Conservation (phyloP, 441 rosid genomes). For the Pelargonium citronellum region DNA sequence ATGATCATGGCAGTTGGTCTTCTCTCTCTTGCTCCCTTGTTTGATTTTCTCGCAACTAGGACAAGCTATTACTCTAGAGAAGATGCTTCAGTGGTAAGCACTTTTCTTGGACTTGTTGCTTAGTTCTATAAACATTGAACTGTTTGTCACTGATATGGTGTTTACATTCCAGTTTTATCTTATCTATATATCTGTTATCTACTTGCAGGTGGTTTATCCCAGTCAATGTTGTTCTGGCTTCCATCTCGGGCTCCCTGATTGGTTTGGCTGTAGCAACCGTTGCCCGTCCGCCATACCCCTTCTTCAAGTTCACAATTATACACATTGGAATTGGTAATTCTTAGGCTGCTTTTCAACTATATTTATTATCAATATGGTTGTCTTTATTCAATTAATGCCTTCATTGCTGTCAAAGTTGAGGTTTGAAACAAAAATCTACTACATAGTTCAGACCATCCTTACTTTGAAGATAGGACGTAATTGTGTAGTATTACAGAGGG, state of each 20-base stretch:
- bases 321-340: constrained; percentile 75
- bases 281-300: constrained; percentile 83
- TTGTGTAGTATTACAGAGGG: neutral
- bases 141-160: neutral
- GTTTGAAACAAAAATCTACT: neutral
- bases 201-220: constrained; percentile 95
- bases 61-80: constrained; percentile 75
- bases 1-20: constrained; percentile 58
- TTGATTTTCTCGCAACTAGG: constrained; percentile 94
- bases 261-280: constrained; percentile 55
- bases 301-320: constrained; percentile 77
- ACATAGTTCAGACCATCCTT: neutral
- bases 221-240: constrained; percentile 57
- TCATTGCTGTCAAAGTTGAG: neutral
- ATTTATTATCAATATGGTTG: neutral
- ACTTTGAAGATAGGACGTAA: neutral
- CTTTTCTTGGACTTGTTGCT: neutral
- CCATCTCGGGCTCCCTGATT: constrained; percentile 68
- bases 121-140: no score
- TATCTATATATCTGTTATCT: neutral
- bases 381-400: neutral
- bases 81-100: constrained; percentile 77
- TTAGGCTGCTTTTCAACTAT: neutral
- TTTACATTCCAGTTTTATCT: constrained; percentile 4
- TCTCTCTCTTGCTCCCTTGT: constrained; percentile 93